Base-by-base conservation (phyloP, 768 basidiomycete species). In the Lactarius psammicola region DNA sequence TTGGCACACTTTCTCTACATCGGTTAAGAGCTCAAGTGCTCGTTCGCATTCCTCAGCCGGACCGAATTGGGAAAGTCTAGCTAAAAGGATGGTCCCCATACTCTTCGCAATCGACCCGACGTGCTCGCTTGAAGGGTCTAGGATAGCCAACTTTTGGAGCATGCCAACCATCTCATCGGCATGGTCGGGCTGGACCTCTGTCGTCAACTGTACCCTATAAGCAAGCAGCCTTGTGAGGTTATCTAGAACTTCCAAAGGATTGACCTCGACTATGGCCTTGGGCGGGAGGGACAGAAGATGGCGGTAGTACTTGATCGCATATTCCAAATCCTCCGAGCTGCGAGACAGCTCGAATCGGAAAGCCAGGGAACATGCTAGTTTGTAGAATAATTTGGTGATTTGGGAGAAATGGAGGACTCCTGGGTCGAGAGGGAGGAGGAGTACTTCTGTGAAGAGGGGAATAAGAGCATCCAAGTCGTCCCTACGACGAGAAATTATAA, bases 341-440 rank as follows among this genome's bases (percentile, higher is more conserved):
- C 40, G 20, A 8, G 31, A 34, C n/a, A 64, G 51, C 17, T 26
- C 9, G 40, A 59, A 64, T 11, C 57, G 56, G 49, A 33, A 54
- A 31, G 46, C 46, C 36, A 64, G 23, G 30, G 13, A 42, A 40
- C 34, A 44, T 1, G 63, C 49, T 4, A 64, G 34, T 34, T 44
- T 64, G 51, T 64, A 59, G 28, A 59, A 31, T 26, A 51, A 23
- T 49, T 55, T 53, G 36, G 51, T 28, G 36, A 30, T 8, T 26
- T 53, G 36, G 30, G 59, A 28, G 31, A 31, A 59, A 31, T 31
- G 38, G 38, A 51, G 20, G 4, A 31, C 34, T 18, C 0, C 31
- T 3, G 57, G 58, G 51, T 31, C 17, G 38, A 59, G 63, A 2
- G 63, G 57, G 23, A 59, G 49, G 30, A 64, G 57, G 56, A 64